Evolutionary conservation across 2,329 filamentous ascomycete species (phyloP).

Genomic region (Sordariomycetes sp.): DNA sequence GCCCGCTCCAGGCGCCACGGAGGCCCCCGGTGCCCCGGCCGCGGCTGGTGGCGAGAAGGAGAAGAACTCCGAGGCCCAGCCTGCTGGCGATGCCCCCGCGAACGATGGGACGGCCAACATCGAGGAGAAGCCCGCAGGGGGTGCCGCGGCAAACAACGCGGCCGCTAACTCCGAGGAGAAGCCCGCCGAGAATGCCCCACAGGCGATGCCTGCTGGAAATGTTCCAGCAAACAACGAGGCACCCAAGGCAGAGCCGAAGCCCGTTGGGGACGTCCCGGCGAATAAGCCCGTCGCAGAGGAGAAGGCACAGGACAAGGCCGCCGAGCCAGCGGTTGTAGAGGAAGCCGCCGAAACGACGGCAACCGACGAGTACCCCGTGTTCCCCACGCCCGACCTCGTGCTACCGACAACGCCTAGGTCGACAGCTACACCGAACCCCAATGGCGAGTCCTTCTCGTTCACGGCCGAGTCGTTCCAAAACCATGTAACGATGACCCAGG

Average conservation of each 20-base stretch:
- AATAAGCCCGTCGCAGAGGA: conserved; percentile 9
- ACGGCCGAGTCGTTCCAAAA: conserved; percentile 79
- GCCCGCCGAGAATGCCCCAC: not conserved
- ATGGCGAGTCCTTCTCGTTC: conserved; percentile 64
- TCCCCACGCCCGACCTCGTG: conserved; percentile 9
- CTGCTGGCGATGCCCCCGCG: not conserved
- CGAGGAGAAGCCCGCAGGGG: not conserved
- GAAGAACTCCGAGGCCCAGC: conserved; percentile 2
- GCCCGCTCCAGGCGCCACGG: conserved; percentile 55
- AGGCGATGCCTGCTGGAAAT: not conserved
- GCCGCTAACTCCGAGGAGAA: not conserved
- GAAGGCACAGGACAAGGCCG: conserved; percentile 8
- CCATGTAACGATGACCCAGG: conserved; percentile 73
- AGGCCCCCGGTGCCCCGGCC: conserved; percentile 15
- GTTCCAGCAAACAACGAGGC: not conserved
- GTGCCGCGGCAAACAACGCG: not conserved
- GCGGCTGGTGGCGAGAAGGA: conserved; percentile 2
- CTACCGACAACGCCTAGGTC: conserved; percentile 36
- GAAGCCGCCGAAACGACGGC: conserved; percentile 15
- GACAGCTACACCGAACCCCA: conserved; percentile 55
- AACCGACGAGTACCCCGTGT: conserved; percentile 18
- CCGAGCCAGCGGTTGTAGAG: conserved; percentile 7
- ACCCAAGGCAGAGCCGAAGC: conserved; percentile 21
- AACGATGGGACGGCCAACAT: not conserved
- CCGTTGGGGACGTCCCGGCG: conserved; percentile 9